Conservation (phyloP, 768 basidiomycete genomes). For the Terana coerulea region DNA sequence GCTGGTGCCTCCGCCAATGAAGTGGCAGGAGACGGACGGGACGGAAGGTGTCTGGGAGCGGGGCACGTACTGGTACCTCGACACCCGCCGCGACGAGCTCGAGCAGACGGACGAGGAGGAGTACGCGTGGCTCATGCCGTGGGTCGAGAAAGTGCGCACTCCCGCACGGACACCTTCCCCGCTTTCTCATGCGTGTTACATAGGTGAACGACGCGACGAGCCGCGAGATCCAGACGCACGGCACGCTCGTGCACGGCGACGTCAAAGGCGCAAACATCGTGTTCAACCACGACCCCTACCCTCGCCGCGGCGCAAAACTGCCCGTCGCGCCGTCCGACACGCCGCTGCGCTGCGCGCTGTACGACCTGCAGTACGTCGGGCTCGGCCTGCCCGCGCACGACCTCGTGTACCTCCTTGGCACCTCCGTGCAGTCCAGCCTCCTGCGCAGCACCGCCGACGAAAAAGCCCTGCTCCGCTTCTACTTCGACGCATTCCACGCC, state of each 20-base stretch:
- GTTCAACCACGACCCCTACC: slow-evolving; percentile 12
- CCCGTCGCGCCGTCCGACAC: neutral
- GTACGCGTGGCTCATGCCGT: slow-evolving; percentile 15
- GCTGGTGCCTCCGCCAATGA: slow-evolving; percentile 9
- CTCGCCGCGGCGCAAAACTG: neutral
- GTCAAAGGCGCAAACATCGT: slow-evolving; percentile 17
- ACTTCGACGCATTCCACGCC: slow-evolving; percentile 1
- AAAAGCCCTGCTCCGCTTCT: slow-evolving; percentile 6
- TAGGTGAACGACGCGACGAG: slow-evolving; percentile 15
- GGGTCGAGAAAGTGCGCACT: slow-evolving; percentile 15
- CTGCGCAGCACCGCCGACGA: slow-evolving; percentile 1
- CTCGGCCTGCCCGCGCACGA: slow-evolving; percentile 14
- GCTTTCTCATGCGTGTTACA: neutral
- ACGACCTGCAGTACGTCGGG: slow-evolving; percentile 19
- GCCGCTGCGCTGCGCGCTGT: slow-evolving; percentile 12
- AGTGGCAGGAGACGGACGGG: neutral
- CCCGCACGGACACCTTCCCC: neutral
- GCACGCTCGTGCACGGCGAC: slow-evolving; percentile 16
- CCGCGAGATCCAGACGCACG: slow-evolving; percentile 5
- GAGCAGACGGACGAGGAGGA: slow-evolving; percentile 11
- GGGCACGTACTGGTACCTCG: slow-evolving; percentile 17
- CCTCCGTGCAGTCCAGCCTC: slow-evolving; percentile 9
- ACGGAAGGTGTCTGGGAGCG: slow-evolving; percentile 12
- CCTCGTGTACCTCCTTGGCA: slow-evolving; percentile 17
- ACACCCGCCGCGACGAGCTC: slow-evolving; percentile 15